Evolutionary conservation across 202 grass and related monocot genomes (phyloP).

Genomic region (Zoysia matrella): DNA sequence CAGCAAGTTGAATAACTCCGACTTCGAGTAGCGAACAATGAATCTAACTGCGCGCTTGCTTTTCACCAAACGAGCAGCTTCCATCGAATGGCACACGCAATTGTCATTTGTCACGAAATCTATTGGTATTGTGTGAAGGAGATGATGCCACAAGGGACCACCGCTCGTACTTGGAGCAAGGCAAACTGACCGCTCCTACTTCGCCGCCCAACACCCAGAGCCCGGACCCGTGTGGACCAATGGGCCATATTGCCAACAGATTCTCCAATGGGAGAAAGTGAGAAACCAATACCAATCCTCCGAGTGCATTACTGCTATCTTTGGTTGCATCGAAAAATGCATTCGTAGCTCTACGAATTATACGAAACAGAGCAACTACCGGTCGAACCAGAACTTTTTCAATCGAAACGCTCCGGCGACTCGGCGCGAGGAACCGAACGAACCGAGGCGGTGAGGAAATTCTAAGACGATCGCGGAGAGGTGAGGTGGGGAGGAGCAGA

Average conservation of each 20-base stretch:
- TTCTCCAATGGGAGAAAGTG: neutral
- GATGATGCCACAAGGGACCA: slow-evolving; percentile 27
- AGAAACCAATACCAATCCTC: no score
- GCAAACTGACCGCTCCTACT: neutral
- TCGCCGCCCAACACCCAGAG: neutral
- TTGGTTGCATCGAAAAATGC: slow-evolving; percentile 25
- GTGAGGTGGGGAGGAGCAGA: no score
- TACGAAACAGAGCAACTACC: neutral
- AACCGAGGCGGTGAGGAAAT: neutral
- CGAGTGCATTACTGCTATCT: neutral
- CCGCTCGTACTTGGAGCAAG: slow-evolving; percentile 27
- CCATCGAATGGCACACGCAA: neutral
- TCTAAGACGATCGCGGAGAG: no score
- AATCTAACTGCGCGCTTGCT: neutral
- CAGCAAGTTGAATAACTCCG: neutral
- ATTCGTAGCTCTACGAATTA: neutral
- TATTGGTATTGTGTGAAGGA: neutral
- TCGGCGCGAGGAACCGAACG: neutral
- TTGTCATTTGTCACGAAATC: neutral
- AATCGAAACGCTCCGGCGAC: neutral
- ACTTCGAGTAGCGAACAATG: neutral
- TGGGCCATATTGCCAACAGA: neutral
- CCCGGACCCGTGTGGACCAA: neutral
- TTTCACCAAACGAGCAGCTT: neutral
- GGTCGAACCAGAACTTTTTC: neutral